Base-by-base conservation (phyloP, 2,329 filamentous ascomycete genomes). In the Blastomyces emzantsi region DNA sequence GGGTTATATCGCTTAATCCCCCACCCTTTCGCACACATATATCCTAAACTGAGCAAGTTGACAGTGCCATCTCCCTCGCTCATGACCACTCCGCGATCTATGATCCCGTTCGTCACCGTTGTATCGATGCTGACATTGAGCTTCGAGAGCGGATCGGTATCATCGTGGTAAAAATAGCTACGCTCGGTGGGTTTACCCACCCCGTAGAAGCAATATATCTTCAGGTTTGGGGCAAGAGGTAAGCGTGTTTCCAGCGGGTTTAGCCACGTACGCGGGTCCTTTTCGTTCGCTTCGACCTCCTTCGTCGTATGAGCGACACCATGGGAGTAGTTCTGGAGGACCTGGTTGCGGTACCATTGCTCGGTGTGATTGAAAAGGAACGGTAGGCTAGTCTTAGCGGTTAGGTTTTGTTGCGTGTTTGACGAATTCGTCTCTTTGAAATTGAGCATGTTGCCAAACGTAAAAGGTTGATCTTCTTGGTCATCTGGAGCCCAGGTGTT, bases 21-120 rank as follows among this genome's bases (percentile, higher is more conserved):
- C 94, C 94, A 99, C 2, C 94, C 94, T 70, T 88, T 91, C 69
- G 91, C 89, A 75, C 94, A 99, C 94, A 99, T 97, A 74, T 97
- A 99, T 1, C 93, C 94, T 0, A 87, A 86, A 69, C 90, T 95
- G 13, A 99, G 78, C n/a, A 99, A 77, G 67, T 92, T 96, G 52
- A 99, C 94, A 0, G 94, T 99, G 1, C 94, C 94, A 70, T 99
- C 94, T 3, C 94, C 94, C 75, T 97, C 94, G 47, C 93, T 93
- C 82, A 97, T 88, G 43, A 96, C 82, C n/a, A 99, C 91, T 30
- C 94, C 94, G 68, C 90, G 94, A 73, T 99, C 92, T 4, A 84
- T 76, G 22, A 72, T 61, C 25, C 75, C 75, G 33, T 76, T 75
- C 2, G 77, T 81, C 43, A 79, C 76, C 13, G 75, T 76, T 1